Evolutionary conservation across 306 rosid genomes (phyloP), one percentile per base, ranked within the genome.

Genomic region (Acacia melanoxylon): DNA sequence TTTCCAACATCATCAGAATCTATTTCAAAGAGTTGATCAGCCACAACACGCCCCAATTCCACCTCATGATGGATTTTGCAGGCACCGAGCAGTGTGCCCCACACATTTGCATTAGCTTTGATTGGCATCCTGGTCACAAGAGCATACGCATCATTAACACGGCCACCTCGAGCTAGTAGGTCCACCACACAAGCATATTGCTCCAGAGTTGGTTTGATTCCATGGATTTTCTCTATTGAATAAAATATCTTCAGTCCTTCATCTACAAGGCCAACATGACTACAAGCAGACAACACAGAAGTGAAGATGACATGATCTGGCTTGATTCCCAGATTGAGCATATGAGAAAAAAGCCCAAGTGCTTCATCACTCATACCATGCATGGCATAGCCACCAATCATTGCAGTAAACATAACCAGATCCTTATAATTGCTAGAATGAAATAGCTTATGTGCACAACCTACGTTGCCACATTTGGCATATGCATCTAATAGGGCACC

Each of bases 151-250:
- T 94, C 93, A 56, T 71, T 80, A 77, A 90, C 27, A 48, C 65
- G 87, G 19, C 98, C 98, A 27, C 89, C 86, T 87, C 97, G 90
- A 33, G 97, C 94, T 16, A 95, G 89, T 74, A 95, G 95, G 81
- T 93, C 98, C 72, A 95, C 98, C 82, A 90, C 86, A 25, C 94
- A 87, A 73, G 94, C 93, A 87, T 89, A 90, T n/a, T 95, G 98
- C 83, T 93, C 98, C 87, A 83, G 81, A 42, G 89, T 95, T 65
- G 99, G 98, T 85, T 89, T 90, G 77, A 92, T 86, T 45, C 91
- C 91, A 81, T 89, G 85, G 27, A 79, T 74, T 85, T 89, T 83
- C 84, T 91, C 94, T 31, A 90, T 87, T 10, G 98, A 91, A 75
- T 86, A 31, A 86, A 95, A 95, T 86, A 90, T 88, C 87, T 87